Evolutionary conservation across 2,329 filamentous ascomycete species (phyloP), one percentile per base, ranked within the genome.

Genomic region (Blastomyces parvus): DNA sequence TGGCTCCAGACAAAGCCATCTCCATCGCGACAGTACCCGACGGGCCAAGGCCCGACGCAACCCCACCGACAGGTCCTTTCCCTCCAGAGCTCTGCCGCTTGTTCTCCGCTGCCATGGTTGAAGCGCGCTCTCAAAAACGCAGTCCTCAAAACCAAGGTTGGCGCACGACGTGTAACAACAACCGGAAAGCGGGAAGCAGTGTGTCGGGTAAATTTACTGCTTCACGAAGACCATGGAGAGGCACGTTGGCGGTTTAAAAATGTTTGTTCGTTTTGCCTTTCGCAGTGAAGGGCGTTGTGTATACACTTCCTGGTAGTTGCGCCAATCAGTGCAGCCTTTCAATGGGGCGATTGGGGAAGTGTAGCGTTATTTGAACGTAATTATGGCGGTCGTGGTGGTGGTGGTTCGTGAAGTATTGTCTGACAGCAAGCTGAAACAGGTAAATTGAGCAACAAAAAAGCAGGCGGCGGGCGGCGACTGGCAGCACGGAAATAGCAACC

Each of bases 61-160:
- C 70, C 64, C 71, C 75, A 62, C 76, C 81, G 65, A 81, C 68
- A 63, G 75, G 70, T 62, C 71, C 77, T 76, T 83, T 86, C 50
- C 78, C 80, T 67, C 78, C 79, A 64, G 79, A 73, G 71, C 78
- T 81, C 71, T 83, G 82, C 69, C 83, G 81, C 78, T 86, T 86
- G 66, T 73, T 80, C 70, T 86, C 83, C 64, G 83, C 80, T 61
- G 66, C 66, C 64, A 66, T 68, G n/a, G 25, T 62, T 2, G 38
- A 40, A 40, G 11, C 9, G 38, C 38, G 38, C 13, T 40, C 38
- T 2, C n/a, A 3, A 56, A 22, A 38, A 25, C 27, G n/a, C 13
- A 22, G 25, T 30, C 30, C 25, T 56, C 53, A 38, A 56, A 30
- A 62, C 59, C 36, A 30, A 59, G n/a, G 38, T 52, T 38, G 14